Evolutionary conservation across 2,329 filamentous ascomycete species (phyloP), one percentile per base, ranked within the genome.

Genomic region (Penicillium olsonii): DNA sequence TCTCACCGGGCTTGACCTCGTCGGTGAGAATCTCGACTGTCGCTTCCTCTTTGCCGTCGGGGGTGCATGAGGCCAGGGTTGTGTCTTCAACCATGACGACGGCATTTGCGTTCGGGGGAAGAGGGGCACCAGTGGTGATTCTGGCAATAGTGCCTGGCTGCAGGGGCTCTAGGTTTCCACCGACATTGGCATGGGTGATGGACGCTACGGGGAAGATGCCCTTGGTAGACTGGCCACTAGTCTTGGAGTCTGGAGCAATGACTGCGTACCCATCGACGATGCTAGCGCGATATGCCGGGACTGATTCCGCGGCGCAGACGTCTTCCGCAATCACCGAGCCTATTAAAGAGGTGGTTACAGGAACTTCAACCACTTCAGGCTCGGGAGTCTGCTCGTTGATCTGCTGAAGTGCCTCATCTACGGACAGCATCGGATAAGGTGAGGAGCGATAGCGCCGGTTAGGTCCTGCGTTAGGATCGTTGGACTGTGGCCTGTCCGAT

Each of bases 71-170:
- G 52, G 82, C 84, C 4, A 99, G 76, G 1, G 85, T 73, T 0
- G 94, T 99, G 64, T 96, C 94, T 73, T 99, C 94, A 0, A 99
- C 94, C 90, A 95, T 97, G 39, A 96, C 87, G 5, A 99, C 92
- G 0, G 92, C 87, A 20, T 90, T 95, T 2, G 94, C 90, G 0
- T 92, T 90, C 0, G 85, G 85, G 1, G 94, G 94, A 0, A 99
- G 75, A 10, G 94, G 92, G 5, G 94, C 94, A 0, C 94, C 94
- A 0, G 94, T 99, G 0, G 94, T 99, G 60, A 99, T 96, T 39
- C 94, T 82, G 0, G 92, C 87, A 45, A 97, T 86, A 56, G 91
- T 81, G 0, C 92, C 91, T 27, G 83, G 77, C 45, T 85, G 78
- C 2, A 96, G 74, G 1, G 82, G 71, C 14, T 72, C 71, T 27